Evolutionary conservation across 352 stramenopile species (phyloP), one percentile per base, ranked within the genome.

Genomic region (Salisapilia sapeloensis): DNA sequence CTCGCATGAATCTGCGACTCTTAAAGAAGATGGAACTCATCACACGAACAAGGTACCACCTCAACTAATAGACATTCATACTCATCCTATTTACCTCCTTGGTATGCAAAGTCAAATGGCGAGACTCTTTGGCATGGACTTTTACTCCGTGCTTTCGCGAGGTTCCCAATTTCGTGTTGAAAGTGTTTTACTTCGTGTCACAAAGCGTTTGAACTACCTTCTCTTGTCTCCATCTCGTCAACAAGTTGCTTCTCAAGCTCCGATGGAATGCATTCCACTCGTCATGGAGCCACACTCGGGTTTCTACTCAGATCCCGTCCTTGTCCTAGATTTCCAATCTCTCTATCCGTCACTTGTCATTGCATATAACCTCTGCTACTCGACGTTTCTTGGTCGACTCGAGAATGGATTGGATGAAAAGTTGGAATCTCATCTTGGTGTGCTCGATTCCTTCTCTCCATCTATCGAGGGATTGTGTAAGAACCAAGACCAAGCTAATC

Each of bases 261-360:
- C 85, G 2, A 87, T 96, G 70, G 87, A 96, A 43, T 71, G 64
- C 32, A 93, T 96, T 27, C 87, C 91, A 15, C 46, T 97, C 6
- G 86, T 96, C 1, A 89, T 96, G 53, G 96, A 99, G 49, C 95
- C 96, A 1, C 47, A 93, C 23, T 97, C 85, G 11, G 78, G 64
- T 26, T 96, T 98, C 49, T 97, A 99, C 53, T 59, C 72, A 4
- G 91, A 98, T 21, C 96, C 96, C 7, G 81, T 99, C 16, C 79
- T 98, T 18, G 95, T 99, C 12, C 85, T 98, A 29, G 96, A 99
- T 48, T 99, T 99, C 43, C 96, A 94, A 71, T 97, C 93, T n/a
- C 66, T 99, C 14, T 99, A 99, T 60, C 96, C 96, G 10, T 99
- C 93, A 2, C 87, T 99, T 24, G 82, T 99, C 6, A 99, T 99